Evolutionary conservation across 768 basidiomycete genomes (phyloP).

Genomic region (Lepiota venenata): DNA sequence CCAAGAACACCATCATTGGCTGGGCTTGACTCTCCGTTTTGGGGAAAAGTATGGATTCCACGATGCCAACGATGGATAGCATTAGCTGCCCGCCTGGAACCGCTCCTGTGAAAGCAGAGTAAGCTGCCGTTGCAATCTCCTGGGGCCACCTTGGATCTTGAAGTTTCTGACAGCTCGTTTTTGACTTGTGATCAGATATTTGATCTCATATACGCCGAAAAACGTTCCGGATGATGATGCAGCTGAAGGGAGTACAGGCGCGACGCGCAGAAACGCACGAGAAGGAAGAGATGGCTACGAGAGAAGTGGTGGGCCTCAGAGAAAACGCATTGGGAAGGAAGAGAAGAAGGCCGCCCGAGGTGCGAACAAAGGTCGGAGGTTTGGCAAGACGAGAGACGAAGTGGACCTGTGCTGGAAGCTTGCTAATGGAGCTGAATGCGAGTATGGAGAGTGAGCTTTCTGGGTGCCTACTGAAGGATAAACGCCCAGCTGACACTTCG

Average conservation of each 20-base stretch:
- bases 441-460: constrained; percentile 62
- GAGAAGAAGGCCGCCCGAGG: constrained; percentile 75
- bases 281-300: constrained; percentile 18
- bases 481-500: background rate
- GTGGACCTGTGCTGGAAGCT: constrained; percentile 80
- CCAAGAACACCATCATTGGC: background rate
- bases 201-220: constrained; percentile 24
- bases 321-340: constrained; percentile 49
- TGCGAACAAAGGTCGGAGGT: constrained; percentile 80
- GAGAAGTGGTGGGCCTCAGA: constrained; percentile 20
- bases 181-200: constrained; percentile 22
- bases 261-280: constrained; percentile 20
- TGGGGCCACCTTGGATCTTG: background rate
- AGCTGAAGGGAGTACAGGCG: constrained; percentile 57
- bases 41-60: background rate
- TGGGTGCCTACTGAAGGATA: background rate
- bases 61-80: background rate
- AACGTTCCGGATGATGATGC: constrained; percentile 38
- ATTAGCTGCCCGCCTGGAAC: constrained; percentile 25
- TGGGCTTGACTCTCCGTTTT: background rate
- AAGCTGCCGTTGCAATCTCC: constrained; percentile 13
- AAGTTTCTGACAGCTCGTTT: background rate
- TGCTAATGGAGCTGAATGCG: constrained; percentile 68
- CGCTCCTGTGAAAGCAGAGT: constrained; percentile 38
- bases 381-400: constrained; percentile 75